These are phyloP conservation scores for Xylona heveae DNA, from an alignment of 495 filamentous ascomycete genomes.

Conservation along the genomic window DNA sequence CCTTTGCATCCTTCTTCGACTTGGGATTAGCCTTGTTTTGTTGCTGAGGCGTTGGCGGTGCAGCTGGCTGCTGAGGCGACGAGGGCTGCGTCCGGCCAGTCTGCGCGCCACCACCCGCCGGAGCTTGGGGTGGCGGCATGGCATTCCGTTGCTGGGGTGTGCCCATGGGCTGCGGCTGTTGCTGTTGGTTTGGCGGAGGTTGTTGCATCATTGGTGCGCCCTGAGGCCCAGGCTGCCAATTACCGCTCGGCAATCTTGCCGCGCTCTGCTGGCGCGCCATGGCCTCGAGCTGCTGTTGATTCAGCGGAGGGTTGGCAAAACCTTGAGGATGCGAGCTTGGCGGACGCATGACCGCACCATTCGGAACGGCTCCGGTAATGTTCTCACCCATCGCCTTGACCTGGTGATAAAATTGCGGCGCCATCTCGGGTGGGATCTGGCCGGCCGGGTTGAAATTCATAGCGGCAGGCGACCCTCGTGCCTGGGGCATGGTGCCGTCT, in stretches of 20 bases:
- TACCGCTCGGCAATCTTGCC: slow-evolving; percentile 27
- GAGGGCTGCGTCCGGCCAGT: slow-evolving; percentile 46
- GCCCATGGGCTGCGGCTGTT: slow-evolving; percentile 39
- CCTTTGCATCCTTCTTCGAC: slow-evolving; percentile 55
- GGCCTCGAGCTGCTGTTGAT: slow-evolving; percentile 24
- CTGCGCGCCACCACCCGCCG: slow-evolving; percentile 29
- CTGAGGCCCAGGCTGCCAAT: slow-evolving; percentile 39
- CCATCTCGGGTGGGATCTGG: slow-evolving; percentile 34
- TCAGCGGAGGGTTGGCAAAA: slow-evolving; percentile 44
- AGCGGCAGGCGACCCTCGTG: slow-evolving; percentile 62
- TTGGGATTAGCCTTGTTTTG: slow-evolving; percentile 60
- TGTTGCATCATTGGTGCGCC: slow-evolving; percentile 40
- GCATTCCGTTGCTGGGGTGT: slow-evolving; percentile 51
- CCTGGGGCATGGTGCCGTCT: slow-evolving; percentile 47
- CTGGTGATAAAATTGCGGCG: slow-evolving; percentile 12
- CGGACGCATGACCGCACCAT: slow-evolving; percentile 45
- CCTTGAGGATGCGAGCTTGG: slow-evolving; percentile 60
- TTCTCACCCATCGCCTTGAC: slow-evolving; percentile 33
- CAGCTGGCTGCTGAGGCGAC: slow-evolving; percentile 59
- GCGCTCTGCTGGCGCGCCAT: slow-evolving; percentile 13
- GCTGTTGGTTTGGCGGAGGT: slow-evolving; percentile 30
- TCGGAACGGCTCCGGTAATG: slow-evolving; percentile 32
- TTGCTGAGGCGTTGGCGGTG: slow-evolving; percentile 74
- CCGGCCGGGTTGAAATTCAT: slow-evolving; percentile 53
- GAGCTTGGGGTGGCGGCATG: slow-evolving; percentile 81